Percentiles rank a stretch among this genome's conserved stretches.
phyloP scores from a whole-genome alignment of 345 rosid genomes.

The Noccaea bulbosa region DNA sequence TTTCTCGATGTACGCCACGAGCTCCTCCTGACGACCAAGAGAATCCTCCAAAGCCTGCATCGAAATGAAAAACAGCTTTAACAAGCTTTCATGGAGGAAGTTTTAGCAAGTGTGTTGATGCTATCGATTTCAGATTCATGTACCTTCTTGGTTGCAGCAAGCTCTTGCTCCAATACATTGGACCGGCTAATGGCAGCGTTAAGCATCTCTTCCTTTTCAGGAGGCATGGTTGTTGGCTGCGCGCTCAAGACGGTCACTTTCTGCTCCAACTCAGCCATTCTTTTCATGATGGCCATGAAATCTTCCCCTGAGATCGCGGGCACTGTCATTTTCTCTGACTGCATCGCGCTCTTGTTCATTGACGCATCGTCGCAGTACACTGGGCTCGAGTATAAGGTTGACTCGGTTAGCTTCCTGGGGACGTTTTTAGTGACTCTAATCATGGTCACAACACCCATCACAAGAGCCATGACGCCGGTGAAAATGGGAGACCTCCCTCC shows the following conservation, averaged over 20 bases:
- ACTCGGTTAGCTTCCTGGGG: slow-evolving; percentile 69
- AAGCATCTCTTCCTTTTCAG: slow-evolving; percentile 83
- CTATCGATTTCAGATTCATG: background rate
- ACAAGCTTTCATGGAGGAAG: background rate
- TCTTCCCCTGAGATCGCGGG: slow-evolving; percentile 56
- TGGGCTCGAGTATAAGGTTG: slow-evolving; percentile 59
- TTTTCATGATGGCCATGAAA: slow-evolving; percentile 62
- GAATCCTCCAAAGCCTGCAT: slow-evolving; percentile 84
- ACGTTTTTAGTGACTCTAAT: slow-evolving; percentile 74
- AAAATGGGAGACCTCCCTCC: slow-evolving; percentile 60
- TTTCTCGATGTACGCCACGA: slow-evolving; percentile 73
- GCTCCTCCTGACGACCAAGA: slow-evolving; percentile 68
- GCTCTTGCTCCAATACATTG: slow-evolving; percentile 78
- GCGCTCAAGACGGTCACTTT: slow-evolving; percentile 55
- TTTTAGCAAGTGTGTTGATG: background rate
- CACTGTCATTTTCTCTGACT: slow-evolving; percentile 39
- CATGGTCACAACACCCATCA: slow-evolving; percentile 81
- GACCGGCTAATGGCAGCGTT: slow-evolving; percentile 70
- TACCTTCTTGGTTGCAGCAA: slow-evolving; percentile 81
- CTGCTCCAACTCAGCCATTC: slow-evolving; percentile 86
- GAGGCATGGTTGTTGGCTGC: slow-evolving; percentile 63
- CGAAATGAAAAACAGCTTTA: background rate
- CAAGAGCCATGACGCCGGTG: slow-evolving; percentile 82
- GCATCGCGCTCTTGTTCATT: slow-evolving; percentile 44
- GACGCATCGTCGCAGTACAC: slow-evolving; percentile 49